phyloP scores from a whole-genome alignment of 2,329 filamentous ascomycete species.

The Didymella glomerata region DNA sequence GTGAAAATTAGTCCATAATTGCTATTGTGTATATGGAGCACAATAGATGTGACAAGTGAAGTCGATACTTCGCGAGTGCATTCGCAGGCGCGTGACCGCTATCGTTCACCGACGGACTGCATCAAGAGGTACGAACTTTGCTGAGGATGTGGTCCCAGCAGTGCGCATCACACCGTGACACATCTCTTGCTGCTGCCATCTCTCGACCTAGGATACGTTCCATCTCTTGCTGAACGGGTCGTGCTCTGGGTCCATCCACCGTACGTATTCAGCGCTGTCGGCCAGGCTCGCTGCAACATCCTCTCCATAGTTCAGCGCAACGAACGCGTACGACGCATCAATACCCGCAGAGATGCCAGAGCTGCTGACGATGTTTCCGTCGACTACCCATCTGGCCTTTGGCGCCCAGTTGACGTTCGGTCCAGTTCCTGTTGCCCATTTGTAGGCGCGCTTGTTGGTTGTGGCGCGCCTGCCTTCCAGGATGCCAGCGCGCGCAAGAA shows the following conservation, averaged over 20 bases:
- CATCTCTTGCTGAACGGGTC: conserved; percentile 63
- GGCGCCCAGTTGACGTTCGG: conserved; percentile 67
- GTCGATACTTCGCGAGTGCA: background rate
- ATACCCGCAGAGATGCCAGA: conserved; percentile 71
- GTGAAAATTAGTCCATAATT: background rate
- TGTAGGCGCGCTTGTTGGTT: conserved; percentile 69
- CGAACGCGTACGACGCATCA: conserved; percentile 65
- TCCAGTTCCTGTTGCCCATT: conserved; percentile 48
- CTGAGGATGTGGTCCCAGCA: background rate
- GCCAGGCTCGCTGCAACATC: conserved; percentile 59
- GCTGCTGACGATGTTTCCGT: conserved; percentile 71
- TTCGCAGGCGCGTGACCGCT: background rate
- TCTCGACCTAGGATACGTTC: conserved; percentile 12
- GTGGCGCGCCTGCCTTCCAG: conserved; percentile 68
- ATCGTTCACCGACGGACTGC: background rate
- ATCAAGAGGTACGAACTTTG: background rate
- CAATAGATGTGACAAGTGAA: conserved; percentile 8
- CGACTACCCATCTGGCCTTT: conserved; percentile 61
- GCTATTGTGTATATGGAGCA: conserved; percentile 5
- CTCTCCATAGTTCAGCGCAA: conserved; percentile 62
- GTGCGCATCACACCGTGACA: background rate
- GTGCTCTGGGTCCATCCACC: conserved; percentile 57
- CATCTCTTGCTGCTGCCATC: too few species aligned
- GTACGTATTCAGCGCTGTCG: conserved; percentile 63
- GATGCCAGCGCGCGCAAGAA: conserved; percentile 66